Percentiles rank a stretch among this genome's conserved stretches.
Evolutionary conservation across 2,329 filamentous ascomycete genomes (phyloP).

Genomic region (Sporothrix dimorphospora): DNA sequence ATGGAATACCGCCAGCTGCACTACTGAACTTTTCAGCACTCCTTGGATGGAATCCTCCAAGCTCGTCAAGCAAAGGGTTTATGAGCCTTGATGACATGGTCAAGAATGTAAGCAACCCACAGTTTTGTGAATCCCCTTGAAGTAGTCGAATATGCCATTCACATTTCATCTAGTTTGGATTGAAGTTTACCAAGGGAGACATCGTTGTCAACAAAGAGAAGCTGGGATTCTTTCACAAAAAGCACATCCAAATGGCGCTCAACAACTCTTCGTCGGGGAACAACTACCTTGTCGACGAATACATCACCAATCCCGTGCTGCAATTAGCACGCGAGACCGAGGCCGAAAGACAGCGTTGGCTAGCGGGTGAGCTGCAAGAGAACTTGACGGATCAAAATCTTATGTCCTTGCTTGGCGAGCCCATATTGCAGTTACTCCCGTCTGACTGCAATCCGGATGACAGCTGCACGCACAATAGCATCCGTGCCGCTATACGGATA

Average conservation of each 20-base stretch:
- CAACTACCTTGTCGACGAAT: constrained; percentile 29
- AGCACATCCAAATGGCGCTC: constrained; percentile 36
- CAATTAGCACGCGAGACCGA: constrained; percentile 32
- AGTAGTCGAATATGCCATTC: constrained; percentile 35
- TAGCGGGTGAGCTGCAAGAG: background rate
- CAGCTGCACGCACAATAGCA: background rate
- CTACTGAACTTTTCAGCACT: constrained; percentile 82
- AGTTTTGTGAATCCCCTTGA: background rate
- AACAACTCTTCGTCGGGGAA: constrained; percentile 26
- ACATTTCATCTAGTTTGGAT: constrained; percentile 62
- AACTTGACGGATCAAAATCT: background rate
- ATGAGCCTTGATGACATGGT: constrained; percentile 73
- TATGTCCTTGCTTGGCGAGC: constrained; percentile 18
- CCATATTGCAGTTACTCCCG: background rate
- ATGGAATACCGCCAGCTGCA: constrained; percentile 52
- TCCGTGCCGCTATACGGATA: constrained; percentile 31
- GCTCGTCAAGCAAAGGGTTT: constrained; percentile 61
- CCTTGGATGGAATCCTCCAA: constrained; percentile 75
- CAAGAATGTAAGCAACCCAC: constrained; percentile 58
- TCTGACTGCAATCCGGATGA: background rate
- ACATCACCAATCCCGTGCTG: constrained; percentile 35
- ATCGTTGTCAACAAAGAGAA: constrained; percentile 82
- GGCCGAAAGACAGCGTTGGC: background rate
- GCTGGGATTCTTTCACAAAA: constrained; percentile 72
- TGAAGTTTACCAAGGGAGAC: constrained; percentile 91